Percentiles rank a stretch among this genome's conserved stretches.
Evolutionary conservation across 768 basidiomycete species (phyloP).

Genomic region (Lactarius evosmus): DNA sequence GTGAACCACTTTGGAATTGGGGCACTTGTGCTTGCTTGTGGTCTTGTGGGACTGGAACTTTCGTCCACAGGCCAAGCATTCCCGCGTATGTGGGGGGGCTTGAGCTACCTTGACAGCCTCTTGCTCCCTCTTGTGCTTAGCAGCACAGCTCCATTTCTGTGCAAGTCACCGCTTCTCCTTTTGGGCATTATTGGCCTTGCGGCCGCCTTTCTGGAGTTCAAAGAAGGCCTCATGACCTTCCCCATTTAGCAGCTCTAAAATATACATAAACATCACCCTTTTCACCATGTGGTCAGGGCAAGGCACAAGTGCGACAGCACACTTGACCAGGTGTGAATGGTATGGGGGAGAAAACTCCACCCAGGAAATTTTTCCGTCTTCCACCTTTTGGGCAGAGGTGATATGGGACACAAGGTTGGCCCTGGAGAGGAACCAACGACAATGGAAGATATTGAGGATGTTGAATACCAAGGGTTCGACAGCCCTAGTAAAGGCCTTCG

Average conservation of each 20-base stretch:
- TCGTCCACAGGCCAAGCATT: conserved; percentile 1
- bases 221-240: neutral
- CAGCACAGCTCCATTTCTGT: neutral
- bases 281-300: too few relatives aligned
- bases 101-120: neutral
- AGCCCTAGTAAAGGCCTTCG: neutral
- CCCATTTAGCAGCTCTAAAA: neutral
- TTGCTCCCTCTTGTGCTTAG: neutral
- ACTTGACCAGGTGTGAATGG: too few relatives aligned
- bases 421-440: neutral
- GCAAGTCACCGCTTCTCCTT: too few relatives aligned
- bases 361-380: neutral
- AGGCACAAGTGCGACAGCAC: too few relatives aligned
- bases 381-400: neutral
- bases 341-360: too few relatives aligned
- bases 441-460: neutral
- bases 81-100: neutral
- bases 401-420: neutral
- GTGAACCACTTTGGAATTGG: conserved; percentile 3
- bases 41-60: conserved; percentile 4
- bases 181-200: too few relatives aligned
- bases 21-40: neutral
- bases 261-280: neutral
- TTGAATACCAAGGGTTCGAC: neutral
- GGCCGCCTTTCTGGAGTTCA: neutral